A percentile compares a stretch with the other conserved stretches of the same genome.
Conservation (phyloP, 2,329 filamentous ascomycete species). For the Colletotrichum sp. region DNA sequence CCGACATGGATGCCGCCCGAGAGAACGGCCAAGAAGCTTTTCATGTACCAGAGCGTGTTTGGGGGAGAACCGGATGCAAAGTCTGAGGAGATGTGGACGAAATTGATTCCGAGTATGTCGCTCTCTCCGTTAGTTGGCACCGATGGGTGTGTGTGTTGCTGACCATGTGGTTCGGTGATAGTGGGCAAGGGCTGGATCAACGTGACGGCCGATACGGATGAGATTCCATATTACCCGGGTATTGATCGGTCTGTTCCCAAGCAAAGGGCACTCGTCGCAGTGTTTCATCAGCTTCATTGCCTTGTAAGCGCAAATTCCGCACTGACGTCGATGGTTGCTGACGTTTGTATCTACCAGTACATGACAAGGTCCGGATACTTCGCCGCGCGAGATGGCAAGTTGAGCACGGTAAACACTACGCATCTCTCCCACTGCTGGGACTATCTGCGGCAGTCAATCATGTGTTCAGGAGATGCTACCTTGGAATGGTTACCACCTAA, state of each 20-base stretch:
- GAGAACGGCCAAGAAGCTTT: neutral
- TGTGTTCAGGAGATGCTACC: constrained; percentile 49
- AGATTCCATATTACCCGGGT: neutral
- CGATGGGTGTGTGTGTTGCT: neutral
- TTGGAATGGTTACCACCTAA: constrained; percentile 36
- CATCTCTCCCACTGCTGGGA: constrained; percentile 54
- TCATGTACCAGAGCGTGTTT: neutral
- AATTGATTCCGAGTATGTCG: neutral
- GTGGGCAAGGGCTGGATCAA: neutral
- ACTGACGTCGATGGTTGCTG: neutral
- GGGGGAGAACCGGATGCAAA: neutral
- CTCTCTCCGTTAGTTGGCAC: neutral
- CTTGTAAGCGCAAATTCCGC: neutral
- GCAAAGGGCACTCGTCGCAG: neutral
- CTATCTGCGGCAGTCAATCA: constrained; percentile 49
- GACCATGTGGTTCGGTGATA: neutral
- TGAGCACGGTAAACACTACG: neutral
- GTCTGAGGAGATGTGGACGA: neutral
- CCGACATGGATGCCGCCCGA: neutral
- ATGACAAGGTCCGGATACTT: neutral
- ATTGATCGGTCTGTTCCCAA: neutral
- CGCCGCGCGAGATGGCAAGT: neutral
- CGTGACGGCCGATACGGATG: neutral
- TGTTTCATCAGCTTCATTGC: neutral
- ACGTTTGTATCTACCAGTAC: neutral